Evolutionary conservation across 1,284 basidiomycete genomes (phyloP).

Genomic region (Coniferiporia weirii): DNA sequence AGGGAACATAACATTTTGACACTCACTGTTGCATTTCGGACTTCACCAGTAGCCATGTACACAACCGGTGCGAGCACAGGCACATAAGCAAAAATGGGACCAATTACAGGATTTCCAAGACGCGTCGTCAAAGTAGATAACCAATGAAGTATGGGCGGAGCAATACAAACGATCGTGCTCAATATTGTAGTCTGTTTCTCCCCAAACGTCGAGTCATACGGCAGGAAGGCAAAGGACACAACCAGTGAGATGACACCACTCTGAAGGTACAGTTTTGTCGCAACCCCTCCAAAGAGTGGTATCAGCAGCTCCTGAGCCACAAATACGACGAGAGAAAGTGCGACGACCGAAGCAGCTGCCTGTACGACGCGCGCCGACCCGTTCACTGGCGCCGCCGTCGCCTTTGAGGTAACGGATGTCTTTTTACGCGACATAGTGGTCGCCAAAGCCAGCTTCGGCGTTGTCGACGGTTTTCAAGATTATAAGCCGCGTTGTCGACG

Average conservation of each 20-base stretch:
- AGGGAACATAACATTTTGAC: neutral
- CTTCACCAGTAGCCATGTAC: neutral
- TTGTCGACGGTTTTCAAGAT: neutral
- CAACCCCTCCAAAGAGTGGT: conserved; percentile 13
- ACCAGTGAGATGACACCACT: neutral
- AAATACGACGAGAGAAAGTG: conserved; percentile 9
- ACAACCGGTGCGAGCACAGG: conserved; percentile 5
- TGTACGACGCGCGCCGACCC: neutral
- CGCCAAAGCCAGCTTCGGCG: neutral
- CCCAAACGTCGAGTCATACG: neutral
- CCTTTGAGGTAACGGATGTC: neutral
- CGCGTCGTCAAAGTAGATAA: conserved; percentile 1
- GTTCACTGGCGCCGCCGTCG: neutral
- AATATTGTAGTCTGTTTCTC: neutral
- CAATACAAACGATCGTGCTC: conserved; percentile 1
- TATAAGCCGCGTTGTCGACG: neutral
- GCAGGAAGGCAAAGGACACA: conserved; percentile 5
- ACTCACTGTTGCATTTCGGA: conserved; percentile 10
- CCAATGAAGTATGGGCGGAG: conserved; percentile 1
- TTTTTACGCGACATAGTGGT: conserved; percentile 8
- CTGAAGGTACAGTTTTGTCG: conserved; percentile 14
- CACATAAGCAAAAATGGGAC: conserved; percentile 9
- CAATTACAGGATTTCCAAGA: conserved; percentile 8
- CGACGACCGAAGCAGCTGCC: neutral
- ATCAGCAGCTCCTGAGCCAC: conserved; percentile 1